Base-by-base conservation (phyloP, 192 early-diverging fungal genomes). In the Thoreauomyces humboldtii region DNA sequence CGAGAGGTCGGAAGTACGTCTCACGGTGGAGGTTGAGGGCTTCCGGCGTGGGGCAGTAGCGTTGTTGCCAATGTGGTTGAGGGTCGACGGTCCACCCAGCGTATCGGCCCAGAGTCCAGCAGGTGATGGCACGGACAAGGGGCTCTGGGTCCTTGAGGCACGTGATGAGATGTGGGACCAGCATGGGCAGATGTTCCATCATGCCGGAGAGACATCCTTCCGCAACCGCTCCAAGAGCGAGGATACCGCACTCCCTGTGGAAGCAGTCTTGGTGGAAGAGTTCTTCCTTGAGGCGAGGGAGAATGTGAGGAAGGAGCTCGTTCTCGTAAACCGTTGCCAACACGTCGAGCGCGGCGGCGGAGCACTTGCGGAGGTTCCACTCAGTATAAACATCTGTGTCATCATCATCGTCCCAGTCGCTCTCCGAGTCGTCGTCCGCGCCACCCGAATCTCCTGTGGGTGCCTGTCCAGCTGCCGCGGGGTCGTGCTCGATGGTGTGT, bases 341-440 rank as follows among this genome's bases (percentile, higher is more conserved):
- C 6, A 98, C 90, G 67, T 99, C 98, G 41, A 99, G 73, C 44
- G 95, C 92, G 7, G 95, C 94, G 1, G 98, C 96, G 7, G 91
- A 88, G 81, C 98, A 99, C 77, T 99, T 99, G 71, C 98, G 88
- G 38, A 99, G 73, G 71, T 94, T 99, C 98, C 98, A 99, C 69
- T 95, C 91, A 64, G 82, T 84, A 19, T 94, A 92, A 29, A 88
- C 87, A 59, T 92, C 92, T n/a, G 91, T 86, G 42, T 89, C 88
- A 51, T 87, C 88, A 43, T 94, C 88, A 29, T 94, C 88, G 17
- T 89, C 88, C 31, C 92, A 91, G 36, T 93, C 90, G 17, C 89
- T 89, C 6, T 90, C 91, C 29, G 79, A 78, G 0, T 73, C 70
- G 31, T 72, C 71, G 45, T 72, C 76, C 19, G 69, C 75, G 14